A percentile compares a stretch with the other conserved stretches of the same genome.
These are phyloP conservation scores for Amanita inopinata DNA, from an alignment of 768 basidiomycete species.

Conservation along the genomic window DNA sequence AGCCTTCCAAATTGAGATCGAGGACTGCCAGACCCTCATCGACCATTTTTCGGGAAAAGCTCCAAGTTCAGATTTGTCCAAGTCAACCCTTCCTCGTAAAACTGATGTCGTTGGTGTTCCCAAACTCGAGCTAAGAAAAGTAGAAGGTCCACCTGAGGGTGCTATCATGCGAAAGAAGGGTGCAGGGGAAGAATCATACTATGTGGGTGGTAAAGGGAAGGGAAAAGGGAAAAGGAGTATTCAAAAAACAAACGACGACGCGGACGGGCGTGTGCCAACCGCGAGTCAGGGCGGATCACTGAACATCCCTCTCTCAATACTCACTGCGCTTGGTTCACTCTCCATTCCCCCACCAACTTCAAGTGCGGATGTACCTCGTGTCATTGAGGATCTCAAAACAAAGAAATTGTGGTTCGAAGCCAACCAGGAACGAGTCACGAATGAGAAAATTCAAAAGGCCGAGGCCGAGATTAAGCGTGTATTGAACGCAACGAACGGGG, in stretches of 20 bases:
- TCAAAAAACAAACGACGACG: slow-evolving; percentile 19
- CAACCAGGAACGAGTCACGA: slow-evolving; percentile 76
- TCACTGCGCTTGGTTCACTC: slow-evolving; percentile 77
- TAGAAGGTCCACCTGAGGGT: slow-evolving; percentile 64
- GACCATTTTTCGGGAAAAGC: slow-evolving; percentile 71
- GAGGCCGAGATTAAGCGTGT: slow-evolving; percentile 66
- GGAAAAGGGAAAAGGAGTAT: slow-evolving; percentile 50
- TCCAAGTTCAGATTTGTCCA: slow-evolving; percentile 31
- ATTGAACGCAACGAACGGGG: slow-evolving; percentile 29
- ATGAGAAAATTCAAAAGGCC: slow-evolving; percentile 73
- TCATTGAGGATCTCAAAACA: slow-evolving; percentile 82
- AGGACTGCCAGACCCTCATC: slow-evolving; percentile 92
- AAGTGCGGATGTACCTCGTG: slow-evolving; percentile 65
- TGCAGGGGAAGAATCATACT: slow-evolving; percentile 75
- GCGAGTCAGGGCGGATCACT: slow-evolving; percentile 25
- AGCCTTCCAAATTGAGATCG: slow-evolving; percentile 87
- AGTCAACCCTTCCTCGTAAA: slow-evolving; percentile 30
- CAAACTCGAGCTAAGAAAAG: slow-evolving; percentile 76
- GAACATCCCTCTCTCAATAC: slow-evolving; percentile 76
- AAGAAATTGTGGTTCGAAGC: slow-evolving; percentile 95
- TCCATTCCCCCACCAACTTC: slow-evolving; percentile 87
- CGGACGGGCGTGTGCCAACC: slow-evolving; percentile 17
- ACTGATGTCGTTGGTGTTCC: slow-evolving; percentile 55
- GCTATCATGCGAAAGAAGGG: slow-evolving; percentile 85
- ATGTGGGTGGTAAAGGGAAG: slow-evolving; percentile 62